Conservation (phyloP, 2,329 filamentous ascomycete species). For the Colletotrichum salicis region DNA sequence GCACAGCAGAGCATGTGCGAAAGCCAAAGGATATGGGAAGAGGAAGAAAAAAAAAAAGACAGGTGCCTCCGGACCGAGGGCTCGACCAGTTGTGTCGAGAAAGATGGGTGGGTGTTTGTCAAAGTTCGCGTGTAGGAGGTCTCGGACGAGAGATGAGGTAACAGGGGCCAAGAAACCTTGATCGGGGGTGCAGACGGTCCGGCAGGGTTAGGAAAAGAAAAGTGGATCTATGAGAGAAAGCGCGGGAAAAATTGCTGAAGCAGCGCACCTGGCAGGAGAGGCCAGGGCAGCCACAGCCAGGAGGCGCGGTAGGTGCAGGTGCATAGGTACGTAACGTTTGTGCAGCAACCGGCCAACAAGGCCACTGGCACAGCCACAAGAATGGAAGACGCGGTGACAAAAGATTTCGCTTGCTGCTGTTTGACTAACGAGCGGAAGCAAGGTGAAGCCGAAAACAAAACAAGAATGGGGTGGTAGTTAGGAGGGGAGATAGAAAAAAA, state of each 20-base stretch:
- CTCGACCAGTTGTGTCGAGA: constrained; percentile 23
- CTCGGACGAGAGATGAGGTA: constrained; percentile 36
- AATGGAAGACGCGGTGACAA: neutral
- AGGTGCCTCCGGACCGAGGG: constrained; percentile 32
- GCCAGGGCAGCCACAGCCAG: constrained; percentile 25
- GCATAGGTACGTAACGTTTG: constrained; percentile 15
- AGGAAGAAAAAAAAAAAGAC: constrained; percentile 10
- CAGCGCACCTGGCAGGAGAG: constrained; percentile 16
- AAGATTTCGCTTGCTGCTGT: neutral
- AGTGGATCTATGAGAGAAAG: constrained; percentile 11
- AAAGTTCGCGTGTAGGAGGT: constrained; percentile 33
- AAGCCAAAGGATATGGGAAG: constrained; percentile 1
- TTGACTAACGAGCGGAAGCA: neutral
- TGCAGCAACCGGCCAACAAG: neutral
- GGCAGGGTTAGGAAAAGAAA: constrained; percentile 32
- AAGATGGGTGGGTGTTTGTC: constrained; percentile 26
- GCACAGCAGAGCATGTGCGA: constrained; percentile 6
- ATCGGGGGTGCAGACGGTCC: constrained; percentile 35
- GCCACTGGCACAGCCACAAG: neutral
- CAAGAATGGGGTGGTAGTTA: neutral
- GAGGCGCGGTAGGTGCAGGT: neutral
- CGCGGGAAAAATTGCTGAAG: constrained; percentile 23
- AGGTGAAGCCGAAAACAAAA: neutral
- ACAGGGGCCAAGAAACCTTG: constrained; percentile 36
- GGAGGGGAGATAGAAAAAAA: neutral